phyloP scores from a whole-genome alignment of 148 eudicot species.

The Dianthus caryophyllus region DNA sequence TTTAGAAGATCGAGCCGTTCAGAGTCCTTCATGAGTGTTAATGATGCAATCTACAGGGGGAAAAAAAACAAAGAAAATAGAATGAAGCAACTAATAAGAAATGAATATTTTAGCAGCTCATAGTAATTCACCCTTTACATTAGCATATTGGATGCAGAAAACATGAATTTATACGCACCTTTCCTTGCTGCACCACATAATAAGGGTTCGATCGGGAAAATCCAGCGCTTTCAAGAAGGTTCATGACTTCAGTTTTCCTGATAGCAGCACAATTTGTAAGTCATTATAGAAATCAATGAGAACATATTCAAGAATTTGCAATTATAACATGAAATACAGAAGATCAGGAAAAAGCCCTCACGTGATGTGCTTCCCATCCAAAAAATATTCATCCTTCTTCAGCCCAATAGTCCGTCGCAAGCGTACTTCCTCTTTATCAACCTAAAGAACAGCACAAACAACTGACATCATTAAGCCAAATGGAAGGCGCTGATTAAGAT shows the following conservation, averaged over 20 bases:
- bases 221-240: slow-evolving; percentile 96
- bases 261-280: slow-evolving; percentile 8
- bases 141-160: slow-evolving; percentile 1
- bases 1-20: slow-evolving; percentile 90
- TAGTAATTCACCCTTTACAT: neutral
- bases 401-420: slow-evolving; percentile 88
- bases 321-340: slow-evolving; percentile 1
- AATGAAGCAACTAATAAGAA: slow-evolving; percentile 14
- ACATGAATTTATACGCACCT: slow-evolving; percentile 35
- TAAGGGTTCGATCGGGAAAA: slow-evolving; percentile 99
- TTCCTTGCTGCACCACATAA: slow-evolving; percentile 99
- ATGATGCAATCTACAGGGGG: slow-evolving; percentile 63
- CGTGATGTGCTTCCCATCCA: slow-evolving; percentile 99
- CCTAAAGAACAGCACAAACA: slow-evolving; percentile 38
- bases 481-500: neutral
- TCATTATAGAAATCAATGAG: slow-evolving; percentile 14
- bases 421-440: slow-evolving; percentile 94
- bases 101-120: neutral
- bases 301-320: neutral
- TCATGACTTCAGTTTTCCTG: slow-evolving; percentile 98
- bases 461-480: neutral
- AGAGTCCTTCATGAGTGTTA: slow-evolving; percentile 92
- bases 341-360: slow-evolving; percentile 33
- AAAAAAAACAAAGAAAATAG: slow-evolving; percentile 12
- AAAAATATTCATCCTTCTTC: slow-evolving; percentile 90